Evolutionary conservation across 2,329 filamentous ascomycete genomes (phyloP).

Genomic region (Colletotrichum sp.): DNA sequence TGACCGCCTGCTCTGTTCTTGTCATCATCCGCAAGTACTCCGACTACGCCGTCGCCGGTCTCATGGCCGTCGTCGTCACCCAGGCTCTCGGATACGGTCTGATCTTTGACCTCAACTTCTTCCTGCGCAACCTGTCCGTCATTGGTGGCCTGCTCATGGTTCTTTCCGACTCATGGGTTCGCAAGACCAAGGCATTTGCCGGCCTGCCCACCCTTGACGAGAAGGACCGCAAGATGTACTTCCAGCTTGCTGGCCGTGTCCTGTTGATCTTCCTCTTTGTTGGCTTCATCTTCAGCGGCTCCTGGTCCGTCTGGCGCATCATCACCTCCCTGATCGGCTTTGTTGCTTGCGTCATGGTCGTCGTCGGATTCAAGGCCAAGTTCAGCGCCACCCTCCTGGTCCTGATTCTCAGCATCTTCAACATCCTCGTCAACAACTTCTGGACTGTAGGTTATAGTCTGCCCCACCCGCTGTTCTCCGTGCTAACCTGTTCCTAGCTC

Average conservation of each 20-base stretch:
- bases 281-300: slow-evolving; percentile 93
- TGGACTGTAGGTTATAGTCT: slow-evolving; percentile 80
- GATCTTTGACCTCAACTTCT: slow-evolving; percentile 99
- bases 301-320: slow-evolving; percentile 90
- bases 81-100: slow-evolving; percentile 97
- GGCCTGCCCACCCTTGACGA: slow-evolving; percentile 94
- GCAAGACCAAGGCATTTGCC: slow-evolving; percentile 96
- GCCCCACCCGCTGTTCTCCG: not conserved
- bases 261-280: slow-evolving; percentile 97
- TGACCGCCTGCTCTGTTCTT: slow-evolving; percentile 80
- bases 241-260: slow-evolving; percentile 95
- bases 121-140: slow-evolving; percentile 97
- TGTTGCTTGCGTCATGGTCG: slow-evolving; percentile 95
- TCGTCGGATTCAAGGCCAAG: slow-evolving; percentile 99
- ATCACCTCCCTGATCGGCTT: slow-evolving; percentile 84
- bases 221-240: slow-evolving; percentile 99
- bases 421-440: slow-evolving; percentile 98
- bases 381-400: slow-evolving; percentile 96
- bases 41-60: slow-evolving; percentile 88
- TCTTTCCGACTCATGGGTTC: slow-evolving; percentile 95
- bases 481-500: slow-evolving; percentile 59
- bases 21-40: slow-evolving; percentile 94
- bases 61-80: slow-evolving; percentile 88
- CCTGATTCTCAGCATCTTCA: slow-evolving; percentile 94
- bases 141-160: slow-evolving; percentile 98